Percentiles rank a stretch among this genome's conserved stretches.
Conservation (phyloP, 2,329 filamentous ascomycete species). For the Colletotrichum magnum region DNA sequence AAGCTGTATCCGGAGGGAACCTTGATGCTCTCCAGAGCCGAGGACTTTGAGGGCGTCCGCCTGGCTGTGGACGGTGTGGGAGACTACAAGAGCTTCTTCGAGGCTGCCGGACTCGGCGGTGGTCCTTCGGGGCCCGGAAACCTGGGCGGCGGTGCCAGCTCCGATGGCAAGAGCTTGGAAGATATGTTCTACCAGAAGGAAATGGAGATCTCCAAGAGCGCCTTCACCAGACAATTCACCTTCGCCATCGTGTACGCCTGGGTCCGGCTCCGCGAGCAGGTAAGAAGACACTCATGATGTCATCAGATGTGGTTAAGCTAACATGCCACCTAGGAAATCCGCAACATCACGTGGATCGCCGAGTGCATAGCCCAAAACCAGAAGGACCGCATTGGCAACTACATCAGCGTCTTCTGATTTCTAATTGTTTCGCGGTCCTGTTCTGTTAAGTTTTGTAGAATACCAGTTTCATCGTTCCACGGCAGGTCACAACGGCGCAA, state of each 20-base stretch:
- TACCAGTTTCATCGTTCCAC: slow-evolving; percentile 47
- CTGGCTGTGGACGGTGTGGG: slow-evolving; percentile 92
- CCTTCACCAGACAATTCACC: slow-evolving; percentile 96
- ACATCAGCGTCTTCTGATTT: slow-evolving; percentile 92
- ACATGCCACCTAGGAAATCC: slow-evolving; percentile 84
- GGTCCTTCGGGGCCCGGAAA: slow-evolving; percentile 82
- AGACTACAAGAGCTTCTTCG: slow-evolving; percentile 97
- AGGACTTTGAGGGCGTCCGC: slow-evolving; percentile 93
- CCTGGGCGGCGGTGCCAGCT: slow-evolving; percentile 83
- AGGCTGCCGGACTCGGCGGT: slow-evolving; percentile 85
- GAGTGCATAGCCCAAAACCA: slow-evolving; percentile 99
- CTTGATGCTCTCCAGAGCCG: slow-evolving; percentile 92
- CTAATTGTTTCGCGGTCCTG: slow-evolving; percentile 45
- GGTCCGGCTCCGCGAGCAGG: slow-evolving; percentile 98
- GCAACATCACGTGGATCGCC: slow-evolving; percentile 99
- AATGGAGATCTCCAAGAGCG: slow-evolving; percentile 97
- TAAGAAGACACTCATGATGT: slow-evolving; percentile 60
- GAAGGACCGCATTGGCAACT: slow-evolving; percentile 98
- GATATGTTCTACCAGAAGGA: slow-evolving; percentile 99
- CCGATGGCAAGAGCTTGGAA: slow-evolving; percentile 90
- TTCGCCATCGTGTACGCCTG: slow-evolving; percentile 96
- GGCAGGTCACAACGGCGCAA: slow-evolving; percentile 53
- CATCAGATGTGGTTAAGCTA: slow-evolving; percentile 43
- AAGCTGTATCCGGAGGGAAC: slow-evolving; percentile 94
- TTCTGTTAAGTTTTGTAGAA: slow-evolving; percentile 56